Conservation (phyloP, 306 rosid species). For the Begonia masoniana region DNA sequence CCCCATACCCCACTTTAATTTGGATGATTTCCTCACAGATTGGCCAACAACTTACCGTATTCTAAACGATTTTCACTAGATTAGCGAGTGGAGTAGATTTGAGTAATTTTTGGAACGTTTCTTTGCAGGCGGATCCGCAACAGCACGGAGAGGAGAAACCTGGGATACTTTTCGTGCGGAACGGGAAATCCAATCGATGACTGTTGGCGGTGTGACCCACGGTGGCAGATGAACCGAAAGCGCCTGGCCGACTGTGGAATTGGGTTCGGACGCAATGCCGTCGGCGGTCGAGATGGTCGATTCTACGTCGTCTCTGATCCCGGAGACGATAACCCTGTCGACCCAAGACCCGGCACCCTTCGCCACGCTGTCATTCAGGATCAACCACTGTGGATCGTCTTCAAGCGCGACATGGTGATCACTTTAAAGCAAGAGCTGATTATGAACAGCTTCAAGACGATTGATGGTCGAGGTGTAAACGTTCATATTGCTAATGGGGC, state of each 20-base stretch:
- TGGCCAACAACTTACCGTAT: too few species aligned
- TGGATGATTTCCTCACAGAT: too few species aligned
- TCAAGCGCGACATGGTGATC: constrained; percentile 94
- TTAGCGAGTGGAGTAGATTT: neutral
- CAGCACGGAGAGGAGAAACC: constrained; percentile 50
- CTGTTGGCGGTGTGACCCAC: constrained; percentile 89
- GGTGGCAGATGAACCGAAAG: constrained; percentile 61
- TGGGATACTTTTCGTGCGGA: constrained; percentile 75
- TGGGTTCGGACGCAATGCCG: constrained; percentile 84
- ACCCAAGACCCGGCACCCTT: constrained; percentile 76
- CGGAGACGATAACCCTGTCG: constrained; percentile 50
- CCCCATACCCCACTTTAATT: too few species aligned
- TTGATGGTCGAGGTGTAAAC: constrained; percentile 73
- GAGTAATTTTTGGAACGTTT: neutral
- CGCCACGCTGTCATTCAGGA: constrained; percentile 92
- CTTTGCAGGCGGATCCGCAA: constrained; percentile 53
- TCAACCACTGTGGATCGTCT: constrained; percentile 81
- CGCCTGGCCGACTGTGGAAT: constrained; percentile 63
- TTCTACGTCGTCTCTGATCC: constrained; percentile 65
- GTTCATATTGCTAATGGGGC: constrained; percentile 91
- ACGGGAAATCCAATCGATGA: constrained; percentile 91
- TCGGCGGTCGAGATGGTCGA: constrained; percentile 80
- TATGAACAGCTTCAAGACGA: constrained; percentile 96
- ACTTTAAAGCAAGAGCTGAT: constrained; percentile 76
- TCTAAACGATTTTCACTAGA: too few species aligned